Base-by-base conservation (phyloP, 2,329 filamentous ascomycete genomes). In the Ophiostoma ips region DNA sequence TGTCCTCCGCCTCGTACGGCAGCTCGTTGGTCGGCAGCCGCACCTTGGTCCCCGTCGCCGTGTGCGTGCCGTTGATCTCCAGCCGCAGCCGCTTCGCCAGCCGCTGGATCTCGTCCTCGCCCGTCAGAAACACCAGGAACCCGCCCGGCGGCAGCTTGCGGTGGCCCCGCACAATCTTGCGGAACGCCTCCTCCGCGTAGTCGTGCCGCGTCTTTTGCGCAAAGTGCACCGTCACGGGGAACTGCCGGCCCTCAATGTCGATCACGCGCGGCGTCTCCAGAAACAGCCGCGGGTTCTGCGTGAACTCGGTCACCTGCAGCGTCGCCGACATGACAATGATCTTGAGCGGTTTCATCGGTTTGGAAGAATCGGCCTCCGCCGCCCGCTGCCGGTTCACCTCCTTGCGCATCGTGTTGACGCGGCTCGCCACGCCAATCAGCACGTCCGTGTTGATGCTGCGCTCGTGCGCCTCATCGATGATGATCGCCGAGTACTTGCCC, bases 241-340 rank as follows among this genome's bases (percentile, higher is more conserved):
- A 90, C 61, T 98, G 90, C 37, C 92, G 79, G 10, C 94, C 94
- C 63, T 96, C 89, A 0, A 89, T 84, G 62, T 95, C 80, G 1
- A 98, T 73, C 1, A 96, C 76, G 0, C 89, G 90, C 0, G 92
- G 92, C 3, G 85, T 75, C 0, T 70, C 73, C 4, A 81, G 71
- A 64, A 98, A 98, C 0, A 98, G 71, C 15, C 75, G 81, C 9
- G 77, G 69, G 60, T 98, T 96, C 61, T 87, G 77, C 0, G 87
- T 87, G 58, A 98, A 85, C 61, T 96, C 90, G 12, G 87, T 85
- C 43, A 96, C 86, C 52, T 88, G 76, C 33, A 98, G 71, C 2
- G 92, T 98, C 40, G 92, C 92, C 53, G 90, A 96, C 94, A 98
- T 98, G 66, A 98, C 94, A 53, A 98, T 79, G 9, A 98, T 74